These are phyloP conservation scores for Cucurbita argyrosperma DNA, from an alignment of 306 rosid genomes.

Conservation along the genomic window DNA sequence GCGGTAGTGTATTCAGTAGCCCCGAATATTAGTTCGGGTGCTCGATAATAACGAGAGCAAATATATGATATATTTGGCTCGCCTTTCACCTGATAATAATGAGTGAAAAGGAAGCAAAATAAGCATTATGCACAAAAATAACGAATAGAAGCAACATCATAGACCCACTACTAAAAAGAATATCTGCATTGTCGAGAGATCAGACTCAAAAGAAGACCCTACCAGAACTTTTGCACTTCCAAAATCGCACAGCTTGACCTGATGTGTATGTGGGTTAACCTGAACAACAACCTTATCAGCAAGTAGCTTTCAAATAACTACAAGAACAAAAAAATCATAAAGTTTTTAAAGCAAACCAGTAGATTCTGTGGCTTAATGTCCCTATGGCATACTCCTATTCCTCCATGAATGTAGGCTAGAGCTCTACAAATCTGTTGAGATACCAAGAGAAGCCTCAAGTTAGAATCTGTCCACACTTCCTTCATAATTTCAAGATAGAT, in stretches of 20 bases:
- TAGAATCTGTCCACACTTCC: neutral
- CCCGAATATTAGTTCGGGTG: conserved; percentile 63
- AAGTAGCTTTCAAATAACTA: neutral
- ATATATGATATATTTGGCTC: conserved; percentile 69
- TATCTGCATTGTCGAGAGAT: neutral
- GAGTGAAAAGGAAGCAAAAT: neutral
- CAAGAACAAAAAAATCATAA: neutral
- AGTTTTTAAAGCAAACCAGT: conserved; percentile 25
- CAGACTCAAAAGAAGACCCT: conserved; percentile 12
- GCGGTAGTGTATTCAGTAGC: conserved; percentile 66
- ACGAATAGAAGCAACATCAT: neutral
- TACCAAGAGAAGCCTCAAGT: neutral
- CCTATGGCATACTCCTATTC: conserved; percentile 51
- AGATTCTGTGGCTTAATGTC: conserved; percentile 60
- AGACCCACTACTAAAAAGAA: neutral
- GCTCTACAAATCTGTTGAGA: conserved; percentile 54
- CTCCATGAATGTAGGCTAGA: conserved; percentile 52
- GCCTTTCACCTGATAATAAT: conserved; percentile 36
- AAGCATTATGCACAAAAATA: neutral
- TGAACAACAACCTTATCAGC: conserved; percentile 11
- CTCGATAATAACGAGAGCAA: conserved; percentile 63
- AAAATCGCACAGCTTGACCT: conserved; percentile 52
- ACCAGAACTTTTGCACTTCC: conserved; percentile 85
- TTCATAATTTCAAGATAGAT: neutral
- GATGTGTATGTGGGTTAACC: conserved; percentile 68